Evolutionary conservation across 768 basidiomycete species (phyloP).

Genomic region (Hirschioporus abietinus): DNA sequence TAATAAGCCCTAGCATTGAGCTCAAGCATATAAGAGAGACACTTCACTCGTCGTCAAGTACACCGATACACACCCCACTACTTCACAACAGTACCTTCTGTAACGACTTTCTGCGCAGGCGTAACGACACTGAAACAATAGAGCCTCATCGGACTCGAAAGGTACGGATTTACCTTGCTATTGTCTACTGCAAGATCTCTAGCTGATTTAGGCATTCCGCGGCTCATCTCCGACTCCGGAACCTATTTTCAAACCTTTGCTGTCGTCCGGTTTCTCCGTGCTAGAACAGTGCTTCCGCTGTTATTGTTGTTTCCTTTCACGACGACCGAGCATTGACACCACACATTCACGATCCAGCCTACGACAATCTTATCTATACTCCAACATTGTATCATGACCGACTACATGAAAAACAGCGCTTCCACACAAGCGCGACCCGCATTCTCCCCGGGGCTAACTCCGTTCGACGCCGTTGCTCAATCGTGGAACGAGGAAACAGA

Average conservation of each 20-base stretch:
- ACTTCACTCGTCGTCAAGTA: neutral
- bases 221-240: neutral
- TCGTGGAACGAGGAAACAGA: neutral
- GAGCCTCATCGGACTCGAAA: neutral
- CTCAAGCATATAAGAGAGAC: neutral
- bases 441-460: neutral
- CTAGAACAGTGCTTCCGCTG: neutral
- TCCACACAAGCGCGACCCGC: neutral
- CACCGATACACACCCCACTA: neutral
- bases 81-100: neutral
- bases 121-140: conserved; percentile 1
- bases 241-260: neutral
- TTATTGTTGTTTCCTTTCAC: conserved; percentile 1
- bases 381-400: neutral
- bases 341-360: neutral
- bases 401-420: neutral
- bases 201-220: neutral
- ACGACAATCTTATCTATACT: neutral
- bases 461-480: neutral
- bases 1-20: neutral
- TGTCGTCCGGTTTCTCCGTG: neutral
- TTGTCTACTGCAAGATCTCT: neutral
- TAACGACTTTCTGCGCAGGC: conserved; percentile 1
- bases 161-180: neutral
- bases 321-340: neutral